Evolutionary conservation across 2,329 filamentous ascomycete species (phyloP).

Genomic region (Akanthomyces muscarius): DNA sequence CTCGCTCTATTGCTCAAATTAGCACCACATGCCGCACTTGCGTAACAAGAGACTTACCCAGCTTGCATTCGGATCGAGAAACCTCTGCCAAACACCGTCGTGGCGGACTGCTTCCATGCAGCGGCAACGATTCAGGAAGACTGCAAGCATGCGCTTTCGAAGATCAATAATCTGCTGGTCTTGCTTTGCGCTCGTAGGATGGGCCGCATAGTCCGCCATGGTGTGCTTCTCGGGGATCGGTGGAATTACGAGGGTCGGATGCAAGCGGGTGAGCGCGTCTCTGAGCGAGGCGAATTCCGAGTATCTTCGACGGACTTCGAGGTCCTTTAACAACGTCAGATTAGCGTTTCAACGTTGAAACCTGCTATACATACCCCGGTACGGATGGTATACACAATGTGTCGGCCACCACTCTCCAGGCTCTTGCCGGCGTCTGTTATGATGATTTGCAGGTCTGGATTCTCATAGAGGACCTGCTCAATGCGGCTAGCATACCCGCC

Average conservation of each 20-base stretch:
- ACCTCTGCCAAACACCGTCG: constrained; percentile 96
- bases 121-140: constrained; percentile 90
- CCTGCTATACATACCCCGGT: constrained; percentile 65
- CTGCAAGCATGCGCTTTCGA: constrained; percentile 91
- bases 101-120: constrained; percentile 88
- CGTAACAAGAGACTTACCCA: constrained; percentile 60
- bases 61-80: constrained; percentile 95
- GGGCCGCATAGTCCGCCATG: constrained; percentile 97
- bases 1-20: constrained; percentile 63
- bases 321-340: constrained; percentile 56
- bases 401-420: constrained; percentile 82
- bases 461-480: constrained; percentile 95
- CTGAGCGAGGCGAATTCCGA: constrained; percentile 93
- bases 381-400: constrained; percentile 94
- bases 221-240: constrained; percentile 98
- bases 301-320: constrained; percentile 91
- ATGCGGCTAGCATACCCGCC: constrained; percentile 92
- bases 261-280: constrained; percentile 81
- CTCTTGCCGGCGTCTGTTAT: constrained; percentile 97
- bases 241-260: constrained; percentile 91
- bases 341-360: not conserved
- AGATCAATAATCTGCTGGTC: constrained; percentile 96
- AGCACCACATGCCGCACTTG: constrained; percentile 17
- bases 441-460: constrained; percentile 81
- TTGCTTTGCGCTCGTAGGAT: constrained; percentile 96